These are phyloP conservation scores for Brettanomyces sp. DNA, from an alignment of 805 yeast genomes.

Conservation along the genomic window DNA sequence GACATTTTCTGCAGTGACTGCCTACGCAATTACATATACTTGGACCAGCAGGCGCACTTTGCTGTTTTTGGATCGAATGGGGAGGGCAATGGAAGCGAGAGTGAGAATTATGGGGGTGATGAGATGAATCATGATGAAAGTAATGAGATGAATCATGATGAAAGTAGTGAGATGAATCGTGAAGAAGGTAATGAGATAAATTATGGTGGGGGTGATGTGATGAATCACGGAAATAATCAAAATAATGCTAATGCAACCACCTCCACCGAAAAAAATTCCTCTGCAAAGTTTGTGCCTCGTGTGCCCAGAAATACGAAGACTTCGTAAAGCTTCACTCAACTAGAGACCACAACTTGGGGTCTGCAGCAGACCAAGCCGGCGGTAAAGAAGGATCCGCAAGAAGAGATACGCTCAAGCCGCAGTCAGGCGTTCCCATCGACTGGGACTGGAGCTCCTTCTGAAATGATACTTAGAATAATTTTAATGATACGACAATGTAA, in stretches of 20 bases:
- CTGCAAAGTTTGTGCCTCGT: slow-evolving; percentile 25
- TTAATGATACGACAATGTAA: background rate
- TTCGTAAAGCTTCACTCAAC: slow-evolving; percentile 23
- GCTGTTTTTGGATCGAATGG: slow-evolving; percentile 20
- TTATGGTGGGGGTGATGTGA: background rate
- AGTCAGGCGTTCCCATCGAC: slow-evolving; percentile 23
- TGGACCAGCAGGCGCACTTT: slow-evolving; percentile 27
- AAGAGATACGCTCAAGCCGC: background rate
- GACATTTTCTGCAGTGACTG: slow-evolving; percentile 32
- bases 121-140: slow-evolving; percentile 3
- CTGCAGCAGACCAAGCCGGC: slow-evolving; percentile 9
- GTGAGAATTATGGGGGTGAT: background rate
- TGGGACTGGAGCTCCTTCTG: slow-evolving; percentile 32
- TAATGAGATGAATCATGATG: slow-evolving; percentile 1
- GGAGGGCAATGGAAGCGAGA: slow-evolving; percentile 2
- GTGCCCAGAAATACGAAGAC: slow-evolving; percentile 26
- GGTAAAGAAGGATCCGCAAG: slow-evolving; percentile 9
- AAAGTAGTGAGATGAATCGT: background rate
- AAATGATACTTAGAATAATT: slow-evolving; percentile 5
- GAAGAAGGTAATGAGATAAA: background rate
- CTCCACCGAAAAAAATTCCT: slow-evolving; percentile 18
- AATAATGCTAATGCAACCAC: background rate
- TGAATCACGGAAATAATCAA: too few species aligned
- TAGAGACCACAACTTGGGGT: slow-evolving; percentile 18
- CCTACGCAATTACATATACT: slow-evolving; percentile 24